Percentiles rank a stretch among this genome's conserved stretches.
Conservation (phyloP, 768 basidiomycete genomes). For the Serendipita sp. region DNA sequence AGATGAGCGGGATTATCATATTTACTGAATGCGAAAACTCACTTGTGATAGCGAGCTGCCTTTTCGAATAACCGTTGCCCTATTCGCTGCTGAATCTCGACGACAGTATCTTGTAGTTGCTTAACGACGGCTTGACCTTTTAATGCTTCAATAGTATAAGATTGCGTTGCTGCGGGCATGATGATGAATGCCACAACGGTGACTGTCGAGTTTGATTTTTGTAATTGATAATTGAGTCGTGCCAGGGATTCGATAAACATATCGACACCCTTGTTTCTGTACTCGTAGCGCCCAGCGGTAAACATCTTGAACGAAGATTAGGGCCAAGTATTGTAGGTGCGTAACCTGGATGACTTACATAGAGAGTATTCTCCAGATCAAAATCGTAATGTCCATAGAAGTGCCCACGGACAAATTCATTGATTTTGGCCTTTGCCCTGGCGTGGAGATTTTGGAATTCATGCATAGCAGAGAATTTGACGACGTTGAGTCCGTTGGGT, state of each 20-base stretch:
- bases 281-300: conserved; percentile 98
- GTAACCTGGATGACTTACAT: conserved; percentile 30
- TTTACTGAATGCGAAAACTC: conserved; percentile 15
- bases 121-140: conserved; percentile 97
- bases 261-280: conserved; percentile 97
- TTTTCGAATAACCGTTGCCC: conserved; percentile 88
- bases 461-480: conserved; percentile 99
- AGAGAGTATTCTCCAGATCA: conserved; percentile 80
- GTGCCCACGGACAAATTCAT: conserved; percentile 93
- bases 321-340: not conserved
- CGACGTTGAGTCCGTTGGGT: conserved; percentile 94
- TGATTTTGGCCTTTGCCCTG: conserved; percentile 88
- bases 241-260: conserved; percentile 98
- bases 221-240: conserved; percentile 53
- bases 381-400: conserved; percentile 98
- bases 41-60: conserved; percentile 85
- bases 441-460: conserved; percentile 96
- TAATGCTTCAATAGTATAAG: conserved; percentile 93
- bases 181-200: conserved; percentile 98
- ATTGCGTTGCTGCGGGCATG: conserved; percentile 91
- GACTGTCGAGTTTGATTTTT: conserved; percentile 45
- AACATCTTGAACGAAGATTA: conserved; percentile 54
- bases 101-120: conserved; percentile 88
- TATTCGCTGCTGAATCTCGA: conserved; percentile 85
- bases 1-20: not conserved